Percentiles rank a stretch among this genome's conserved stretches.
phyloP scores from a whole-genome alignment of 2,329 filamentous ascomycete genomes.

The Scytalidium lignicola region DNA sequence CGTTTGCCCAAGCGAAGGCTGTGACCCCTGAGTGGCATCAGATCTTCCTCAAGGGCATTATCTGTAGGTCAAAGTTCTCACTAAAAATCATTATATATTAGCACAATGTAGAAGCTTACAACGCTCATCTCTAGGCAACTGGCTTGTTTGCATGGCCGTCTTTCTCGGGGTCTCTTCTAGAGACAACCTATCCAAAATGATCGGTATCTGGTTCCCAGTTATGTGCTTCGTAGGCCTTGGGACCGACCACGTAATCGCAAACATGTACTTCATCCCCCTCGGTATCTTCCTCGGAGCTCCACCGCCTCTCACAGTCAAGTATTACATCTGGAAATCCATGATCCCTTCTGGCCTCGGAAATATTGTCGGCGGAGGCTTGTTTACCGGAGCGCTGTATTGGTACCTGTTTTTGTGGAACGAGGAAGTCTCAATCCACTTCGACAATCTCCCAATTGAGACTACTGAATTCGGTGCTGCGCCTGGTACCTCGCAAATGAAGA shows the following conservation, averaged over 20 bases:
- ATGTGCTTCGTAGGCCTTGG: slow-evolving; percentile 49
- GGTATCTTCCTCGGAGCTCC: slow-evolving; percentile 44
- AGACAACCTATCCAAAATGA: slow-evolving; percentile 47
- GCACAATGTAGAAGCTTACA: not conserved
- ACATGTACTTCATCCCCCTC: slow-evolving; percentile 48
- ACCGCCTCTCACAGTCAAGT: slow-evolving; percentile 35
- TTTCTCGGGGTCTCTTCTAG: slow-evolving; percentile 43
- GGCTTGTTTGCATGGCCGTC: slow-evolving; percentile 51
- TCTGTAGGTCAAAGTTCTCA: slow-evolving; percentile 28
- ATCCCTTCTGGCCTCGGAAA: slow-evolving; percentile 50
- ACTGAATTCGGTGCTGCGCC: slow-evolving; percentile 12
- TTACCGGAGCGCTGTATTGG: slow-evolving; percentile 46
- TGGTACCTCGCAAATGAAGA: not conserved
- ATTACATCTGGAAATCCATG: slow-evolving; percentile 55
- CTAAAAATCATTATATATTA: too few relatives aligned
- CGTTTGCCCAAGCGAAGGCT: slow-evolving; percentile 43
- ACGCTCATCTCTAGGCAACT: slow-evolving; percentile 33
- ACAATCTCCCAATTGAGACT: slow-evolving; percentile 11
- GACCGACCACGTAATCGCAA: slow-evolving; percentile 52
- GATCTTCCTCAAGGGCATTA: slow-evolving; percentile 50
- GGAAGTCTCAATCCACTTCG: slow-evolving; percentile 22
- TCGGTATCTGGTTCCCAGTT: slow-evolving; percentile 52
- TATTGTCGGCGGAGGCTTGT: slow-evolving; percentile 46
- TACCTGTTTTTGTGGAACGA: slow-evolving; percentile 36
- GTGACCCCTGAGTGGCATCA: slow-evolving; percentile 43